A percentile compares a stretch with the other conserved stretches of the same genome.
These are phyloP conservation scores for Nakazawaea wyomingensis DNA, from an alignment of 805 yeast genomes.

Conservation along the genomic window DNA sequence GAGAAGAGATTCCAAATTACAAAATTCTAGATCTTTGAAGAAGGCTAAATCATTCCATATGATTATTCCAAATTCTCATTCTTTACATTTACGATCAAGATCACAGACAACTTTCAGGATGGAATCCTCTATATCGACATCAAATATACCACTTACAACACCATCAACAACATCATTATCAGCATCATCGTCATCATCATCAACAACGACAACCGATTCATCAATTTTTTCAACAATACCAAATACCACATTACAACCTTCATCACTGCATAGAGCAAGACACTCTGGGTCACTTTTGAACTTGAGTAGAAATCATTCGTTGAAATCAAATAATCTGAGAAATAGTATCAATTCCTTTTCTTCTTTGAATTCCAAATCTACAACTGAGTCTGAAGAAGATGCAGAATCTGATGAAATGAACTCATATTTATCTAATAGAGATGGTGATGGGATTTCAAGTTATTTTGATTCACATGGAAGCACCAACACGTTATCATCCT, in stretches of 20 bases:
- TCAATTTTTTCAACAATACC: not conserved
- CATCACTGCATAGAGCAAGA: slow-evolving; percentile 7
- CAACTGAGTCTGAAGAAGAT: slow-evolving; percentile 5
- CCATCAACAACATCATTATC: not conserved
- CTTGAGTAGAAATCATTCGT: slow-evolving; percentile 7
- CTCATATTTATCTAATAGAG: slow-evolving; percentile 1
- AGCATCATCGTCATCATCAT: not conserved
- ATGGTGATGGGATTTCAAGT: slow-evolving; percentile 6
- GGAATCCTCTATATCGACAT: not conserved
- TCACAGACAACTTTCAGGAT: slow-evolving; percentile 9
- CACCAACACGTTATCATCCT: slow-evolving; percentile 7
- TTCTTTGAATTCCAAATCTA: not conserved
- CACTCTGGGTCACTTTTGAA: slow-evolving; percentile 9
- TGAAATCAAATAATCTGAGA: slow-evolving; percentile 4
- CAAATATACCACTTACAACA: not conserved
- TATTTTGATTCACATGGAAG: slow-evolving; percentile 6
- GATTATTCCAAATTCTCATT: not conserved
- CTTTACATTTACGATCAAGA: slow-evolving; percentile 9
- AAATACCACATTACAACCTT: not conserved
- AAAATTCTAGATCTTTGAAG: slow-evolving; percentile 18
- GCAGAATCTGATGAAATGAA: not conserved
- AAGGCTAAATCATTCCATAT: slow-evolving; percentile 33
- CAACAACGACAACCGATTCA: not conserved
- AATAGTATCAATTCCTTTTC: slow-evolving; percentile 3
- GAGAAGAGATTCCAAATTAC: slow-evolving; percentile 25